Evolutionary conservation across 441 rosid species (phyloP), one percentile per base, ranked within the genome.

Genomic region (Gossypium gossypioides): DNA sequence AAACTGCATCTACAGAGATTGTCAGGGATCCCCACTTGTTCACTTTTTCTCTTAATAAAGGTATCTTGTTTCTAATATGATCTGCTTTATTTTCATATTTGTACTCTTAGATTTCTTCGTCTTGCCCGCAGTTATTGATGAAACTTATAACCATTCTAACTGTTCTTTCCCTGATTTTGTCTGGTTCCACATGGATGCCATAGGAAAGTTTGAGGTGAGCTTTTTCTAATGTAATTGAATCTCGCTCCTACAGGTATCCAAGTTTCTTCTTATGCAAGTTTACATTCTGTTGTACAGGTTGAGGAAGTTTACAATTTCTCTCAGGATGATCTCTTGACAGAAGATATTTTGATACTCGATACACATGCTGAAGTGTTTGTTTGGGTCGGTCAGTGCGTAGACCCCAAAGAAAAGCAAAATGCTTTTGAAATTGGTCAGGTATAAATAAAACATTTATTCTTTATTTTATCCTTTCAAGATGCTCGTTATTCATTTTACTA

Each of bases 141-240:
- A 77, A 78, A 46, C 72, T 76, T 54, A 68, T 37, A 65, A 40
- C 25, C 71, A 67, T 81, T 81, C 90, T 89, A 77, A 91, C 86
- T 70, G 27, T 74, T 76, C 13, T 79, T 73, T 72, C 79, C 68
- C 24, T 85, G 79, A 76, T 75, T 72, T 57, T 81, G 79, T 73
- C 52, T 85, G 79, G 85, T 76, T 79, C 84, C 70, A 50, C 77
- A n/a, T 79, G 86, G 86, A 78, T 75, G 77, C 61, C 68, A 42
- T 94, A 93, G 99, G 92, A 77, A 96, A 90, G 79, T 87, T 96
- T 84, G 90, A 90, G 98, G 99, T 95, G 80, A 91, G 90, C 75
- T 80, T 34, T 60, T 76, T 62, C 6, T 59, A 75, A 59, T 68
- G 74, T 54, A 4, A 59, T 81, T 60, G 54, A 71, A 75, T 25